Evolutionary conservation across 352 stramenopile genomes (phyloP), one percentile per base, ranked within the genome.

Genomic region (Phytophthora hybrid): DNA sequence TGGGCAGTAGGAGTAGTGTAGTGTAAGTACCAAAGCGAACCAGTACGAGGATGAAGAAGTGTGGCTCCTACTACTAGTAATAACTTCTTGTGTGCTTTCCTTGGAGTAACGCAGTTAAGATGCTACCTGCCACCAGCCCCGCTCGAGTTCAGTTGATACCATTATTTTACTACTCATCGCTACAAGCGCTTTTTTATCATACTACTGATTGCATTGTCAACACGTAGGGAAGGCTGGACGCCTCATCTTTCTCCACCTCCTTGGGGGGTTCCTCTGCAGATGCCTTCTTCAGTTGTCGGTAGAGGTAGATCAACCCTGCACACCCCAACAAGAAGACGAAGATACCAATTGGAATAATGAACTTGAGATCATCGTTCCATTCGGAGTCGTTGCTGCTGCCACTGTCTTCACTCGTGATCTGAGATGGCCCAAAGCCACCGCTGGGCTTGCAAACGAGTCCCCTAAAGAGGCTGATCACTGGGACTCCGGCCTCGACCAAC

Each of bases 171-270:
- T 51, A 16, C 18, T 51, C 19, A 31, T 56, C 21, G 29, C 41
- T 39, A 51, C 47, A 54, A 44, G 49, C 34, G 34, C 44, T 46
- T 7, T n/a, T 5, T 51, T 3, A 8, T 53, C 34, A 26, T 46
- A 53, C 59, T 61, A 72, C 46, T 10, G 65, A 58, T 52, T 76
- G 69, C 34, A 84, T 67, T 16, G 76, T 76, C 14, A 88, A 64
- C 26, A 90, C 84, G 57, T 89, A 90, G 31, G 82, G 78, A 18
- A 92, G 58, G 57, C 84, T 85, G 5, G 83, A 80, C 6, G 74
- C 74, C 18, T 89, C 31, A 31, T 70, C 53, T 23, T 91, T 85
- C 37, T 90, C 88, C 54, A 90, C 85, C 9, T 68, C 74, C 60
- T 89, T 91, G 21, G 74, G 73, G 10, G 62, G 60, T 39, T 85